Percentiles rank a stretch among this genome's conserved stretches.
Conservation (phyloP, 208 protist species). For the Trypanosoma caninum region DNA sequence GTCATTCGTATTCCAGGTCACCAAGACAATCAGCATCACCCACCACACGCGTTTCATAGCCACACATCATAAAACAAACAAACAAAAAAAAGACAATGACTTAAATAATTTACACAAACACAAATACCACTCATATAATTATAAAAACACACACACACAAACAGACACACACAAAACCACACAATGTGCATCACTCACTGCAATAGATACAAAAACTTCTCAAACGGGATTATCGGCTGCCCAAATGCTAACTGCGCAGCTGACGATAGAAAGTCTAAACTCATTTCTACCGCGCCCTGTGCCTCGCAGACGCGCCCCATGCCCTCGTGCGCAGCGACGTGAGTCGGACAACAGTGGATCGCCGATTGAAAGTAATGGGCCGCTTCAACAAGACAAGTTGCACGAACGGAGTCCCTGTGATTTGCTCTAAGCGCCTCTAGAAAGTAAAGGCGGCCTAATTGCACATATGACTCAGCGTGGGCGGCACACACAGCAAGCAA, state of each 20-base stretch:
- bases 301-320: slow-evolving; percentile 61
- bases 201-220: slow-evolving; percentile 61
- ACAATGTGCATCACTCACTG: neutral
- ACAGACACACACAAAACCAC: neutral
- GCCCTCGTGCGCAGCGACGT: slow-evolving; percentile 43
- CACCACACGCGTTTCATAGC: neutral
- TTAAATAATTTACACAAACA: slow-evolving; percentile 10
- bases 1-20: too few species aligned
- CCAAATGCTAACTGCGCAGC: slow-evolving; percentile 45
- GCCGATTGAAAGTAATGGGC: slow-evolving; percentile 45
- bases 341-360: slow-evolving; percentile 33
- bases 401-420: slow-evolving; percentile 24
- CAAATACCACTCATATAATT: neutral
- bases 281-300: slow-evolving; percentile 48
- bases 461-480: slow-evolving; percentile 50
- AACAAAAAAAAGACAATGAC: neutral
- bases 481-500: slow-evolving; percentile 39
- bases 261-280: slow-evolving; percentile 56
- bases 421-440: slow-evolving; percentile 44
- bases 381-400: slow-evolving; percentile 48
- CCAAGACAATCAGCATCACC: too few species aligned
- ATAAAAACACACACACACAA: neutral
- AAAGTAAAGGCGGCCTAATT: slow-evolving; percentile 46
- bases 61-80: neutral
- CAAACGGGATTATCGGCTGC: slow-evolving; percentile 57